Evolutionary conservation across 176 grass and related monocot species (phyloP), one percentile per base, ranked within the genome.

Genomic region (Oryza glaberrima): DNA sequence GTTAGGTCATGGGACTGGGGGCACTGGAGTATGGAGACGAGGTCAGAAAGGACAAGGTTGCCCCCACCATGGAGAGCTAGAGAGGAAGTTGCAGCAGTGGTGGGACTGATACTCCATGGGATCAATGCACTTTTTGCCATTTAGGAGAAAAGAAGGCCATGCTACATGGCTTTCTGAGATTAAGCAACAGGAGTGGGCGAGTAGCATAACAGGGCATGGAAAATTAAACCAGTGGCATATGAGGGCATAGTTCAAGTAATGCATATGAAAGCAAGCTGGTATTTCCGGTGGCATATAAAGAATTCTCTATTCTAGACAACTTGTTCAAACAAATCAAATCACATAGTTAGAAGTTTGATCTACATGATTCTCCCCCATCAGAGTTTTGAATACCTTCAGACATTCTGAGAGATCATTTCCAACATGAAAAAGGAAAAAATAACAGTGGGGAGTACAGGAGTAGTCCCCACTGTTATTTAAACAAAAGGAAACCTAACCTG

Each of bases 401-500:
- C 0, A 20, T 72, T 73, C 43, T 75, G 26, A 79, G 64, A 77
- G 69, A 70, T 43, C 48, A 87, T 68, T 58, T 6, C 20, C 14
- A 45, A 88, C 74, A 81, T 11, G 73, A 84, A 87, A 67, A 48
- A 48, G 46, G 26, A 83, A 80, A 85, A 85, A 61, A 32, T 32
- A 77, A 66, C 5, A 44, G 75, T 51, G 25, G 23, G 25, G 19
- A 75, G 70, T 25, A 52, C 70, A 49, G 43, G 19, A 75, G 74
- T 19, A 68, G 69, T 74, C 40, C n/a, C n/a, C 61, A n/a, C 35
- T 9, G 52, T 11, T 60, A 0, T 48, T 23, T 23, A 79, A 69
- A 44, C 11, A 2, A 66, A 47, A 54, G 72, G n/a, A 90, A 70
- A 26, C 45, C 36, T 51, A 75, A 96, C 96, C 86, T 94, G 96